These are phyloP conservation scores for Rubroshorea leprosula DNA, from an alignment of 345 rosid genomes.

Conservation along the genomic window DNA sequence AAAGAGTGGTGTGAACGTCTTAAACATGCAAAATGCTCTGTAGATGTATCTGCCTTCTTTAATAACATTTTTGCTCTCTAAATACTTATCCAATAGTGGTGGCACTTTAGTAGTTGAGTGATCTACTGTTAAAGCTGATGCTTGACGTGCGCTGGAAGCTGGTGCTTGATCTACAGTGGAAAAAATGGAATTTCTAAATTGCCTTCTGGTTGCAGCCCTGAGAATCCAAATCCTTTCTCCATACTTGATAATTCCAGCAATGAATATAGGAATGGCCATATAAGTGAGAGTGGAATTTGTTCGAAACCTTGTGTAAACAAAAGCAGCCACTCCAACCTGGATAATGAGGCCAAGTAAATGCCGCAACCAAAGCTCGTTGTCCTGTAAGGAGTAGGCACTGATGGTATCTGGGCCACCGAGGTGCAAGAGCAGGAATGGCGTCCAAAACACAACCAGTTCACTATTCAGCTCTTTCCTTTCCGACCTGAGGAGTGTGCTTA, in stretches of 20 bases:
- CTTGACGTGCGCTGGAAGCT: slow-evolving; percentile 18
- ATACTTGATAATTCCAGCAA: slow-evolving; percentile 36
- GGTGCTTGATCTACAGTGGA: not conserved
- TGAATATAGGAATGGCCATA: slow-evolving; percentile 23
- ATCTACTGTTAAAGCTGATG: slow-evolving; percentile 16
- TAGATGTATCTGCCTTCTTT: not conserved
- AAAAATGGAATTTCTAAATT: slow-evolving; percentile 28
- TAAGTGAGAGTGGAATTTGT: slow-evolving; percentile 9
- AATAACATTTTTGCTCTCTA: slow-evolving; percentile 1
- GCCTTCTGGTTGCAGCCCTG: slow-evolving; percentile 33
- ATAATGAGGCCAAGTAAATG: slow-evolving; percentile 15
- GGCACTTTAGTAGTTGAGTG: slow-evolving; percentile 13
- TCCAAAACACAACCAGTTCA: slow-evolving; percentile 15
- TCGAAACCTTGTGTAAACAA: slow-evolving; percentile 26
- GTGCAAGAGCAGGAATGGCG: slow-evolving; percentile 31
- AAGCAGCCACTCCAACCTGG: slow-evolving; percentile 20
- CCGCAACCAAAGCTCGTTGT: slow-evolving; percentile 35
- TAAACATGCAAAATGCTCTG: slow-evolving; percentile 21
- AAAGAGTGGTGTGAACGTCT: slow-evolving; percentile 36
- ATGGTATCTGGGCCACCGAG: slow-evolving; percentile 26
- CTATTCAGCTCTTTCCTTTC: not conserved
- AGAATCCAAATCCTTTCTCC: slow-evolving; percentile 36
- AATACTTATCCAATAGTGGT: slow-evolving; percentile 16
- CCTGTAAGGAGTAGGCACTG: slow-evolving; percentile 28
- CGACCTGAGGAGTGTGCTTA: slow-evolving; percentile 22